Conservation (phyloP, 108 stramenopile genomes). For the Epipyxis sp. region DNA sequence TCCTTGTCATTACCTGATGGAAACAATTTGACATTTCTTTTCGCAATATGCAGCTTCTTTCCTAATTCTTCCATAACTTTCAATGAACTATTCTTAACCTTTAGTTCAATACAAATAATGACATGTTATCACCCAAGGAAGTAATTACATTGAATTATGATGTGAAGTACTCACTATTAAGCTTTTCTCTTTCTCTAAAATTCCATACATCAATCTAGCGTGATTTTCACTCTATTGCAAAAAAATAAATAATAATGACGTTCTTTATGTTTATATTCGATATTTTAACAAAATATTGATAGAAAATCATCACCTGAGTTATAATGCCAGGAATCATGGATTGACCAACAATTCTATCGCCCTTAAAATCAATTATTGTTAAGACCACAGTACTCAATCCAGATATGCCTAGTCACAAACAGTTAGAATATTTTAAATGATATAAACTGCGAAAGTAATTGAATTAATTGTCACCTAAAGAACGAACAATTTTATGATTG, state of each 20-base stretch:
- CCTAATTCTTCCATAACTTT: background rate
- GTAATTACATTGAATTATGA: too few species aligned
- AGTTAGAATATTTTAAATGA: too few species aligned
- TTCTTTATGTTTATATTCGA: too few species aligned
- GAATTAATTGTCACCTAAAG: background rate
- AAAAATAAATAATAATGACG: too few species aligned
- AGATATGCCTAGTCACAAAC: too few species aligned
- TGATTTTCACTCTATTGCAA: conserved; percentile 2
- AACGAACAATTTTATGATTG: conserved; percentile 19
- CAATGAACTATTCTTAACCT: background rate
- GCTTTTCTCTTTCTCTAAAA: conserved; percentile 4
- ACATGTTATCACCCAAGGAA: too few species aligned
- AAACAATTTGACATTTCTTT: background rate
- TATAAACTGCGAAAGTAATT: conserved; percentile 2
- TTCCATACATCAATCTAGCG: conserved; percentile 26
- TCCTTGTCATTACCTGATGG: too few species aligned
- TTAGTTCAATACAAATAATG: too few species aligned
- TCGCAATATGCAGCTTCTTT: background rate
- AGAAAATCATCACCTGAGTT: background rate
- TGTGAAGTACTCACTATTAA: conserved; percentile 9
- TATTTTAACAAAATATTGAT: conserved; percentile 11
- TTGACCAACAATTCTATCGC: background rate
- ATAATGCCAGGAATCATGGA: conserved; percentile 27
- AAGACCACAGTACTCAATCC: background rate
- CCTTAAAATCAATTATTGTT: conserved; percentile 25